These are phyloP conservation scores for Neolentinus lepideus DNA, from an alignment of 1,284 basidiomycete genomes.

Conservation along the genomic window DNA sequence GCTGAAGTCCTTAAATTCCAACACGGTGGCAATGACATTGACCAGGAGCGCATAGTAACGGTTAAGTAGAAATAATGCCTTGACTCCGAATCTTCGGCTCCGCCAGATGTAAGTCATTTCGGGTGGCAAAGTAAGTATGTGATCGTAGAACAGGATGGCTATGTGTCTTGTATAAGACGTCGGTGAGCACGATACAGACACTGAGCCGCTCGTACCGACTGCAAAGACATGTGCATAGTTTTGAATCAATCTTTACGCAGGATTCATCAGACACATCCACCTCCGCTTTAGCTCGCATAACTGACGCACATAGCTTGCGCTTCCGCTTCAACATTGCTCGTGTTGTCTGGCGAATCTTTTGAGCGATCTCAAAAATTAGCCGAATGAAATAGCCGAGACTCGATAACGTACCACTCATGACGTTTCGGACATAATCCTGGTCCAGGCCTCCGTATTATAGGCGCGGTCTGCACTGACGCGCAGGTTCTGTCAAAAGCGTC, in stretches of 20 bases:
- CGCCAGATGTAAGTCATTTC: slow-evolving; percentile 6
- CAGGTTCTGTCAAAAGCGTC: not conserved
- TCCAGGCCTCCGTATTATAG: too few species aligned
- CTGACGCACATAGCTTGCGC: not conserved
- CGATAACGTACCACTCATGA: not conserved
- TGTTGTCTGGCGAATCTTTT: not conserved
- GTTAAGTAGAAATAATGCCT: slow-evolving; percentile 5
- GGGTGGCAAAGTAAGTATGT: slow-evolving; percentile 4
- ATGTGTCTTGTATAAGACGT: not conserved
- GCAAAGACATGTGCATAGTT: not conserved
- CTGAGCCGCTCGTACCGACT: not conserved
- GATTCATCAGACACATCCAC: not conserved
- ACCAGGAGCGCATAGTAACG: slow-evolving; percentile 3
- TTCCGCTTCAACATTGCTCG: not conserved
- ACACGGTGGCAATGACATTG: not conserved
- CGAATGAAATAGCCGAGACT: too few species aligned
- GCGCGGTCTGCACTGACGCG: too few species aligned
- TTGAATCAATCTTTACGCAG: not conserved
- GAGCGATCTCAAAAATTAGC: not conserved
- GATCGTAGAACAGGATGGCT: slow-evolving; percentile 7
- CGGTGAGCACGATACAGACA: not conserved
- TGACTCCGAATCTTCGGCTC: not conserved
- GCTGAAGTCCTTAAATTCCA: not conserved
- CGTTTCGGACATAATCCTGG: not conserved
- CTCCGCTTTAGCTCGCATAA: not conserved